Evolutionary conservation across 306 rosid species (phyloP).

Genomic region (Lathyrus sativus): DNA sequence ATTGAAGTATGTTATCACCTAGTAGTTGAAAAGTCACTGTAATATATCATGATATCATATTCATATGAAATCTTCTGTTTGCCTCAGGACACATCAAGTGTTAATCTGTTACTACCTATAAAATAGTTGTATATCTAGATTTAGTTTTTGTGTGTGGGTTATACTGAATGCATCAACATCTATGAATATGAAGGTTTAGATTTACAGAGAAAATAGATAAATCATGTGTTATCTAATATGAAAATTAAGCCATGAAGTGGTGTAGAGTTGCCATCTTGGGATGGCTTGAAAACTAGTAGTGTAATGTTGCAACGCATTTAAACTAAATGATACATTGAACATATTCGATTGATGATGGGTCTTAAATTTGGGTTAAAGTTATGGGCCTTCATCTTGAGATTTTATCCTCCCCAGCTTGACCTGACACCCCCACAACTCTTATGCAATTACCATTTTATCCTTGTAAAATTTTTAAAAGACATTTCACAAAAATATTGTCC

Average conservation of each 20-base stretch:
- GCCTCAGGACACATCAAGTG: background rate
- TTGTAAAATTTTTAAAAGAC: no score
- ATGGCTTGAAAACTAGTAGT: constrained; percentile 28
- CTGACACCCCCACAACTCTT: no score
- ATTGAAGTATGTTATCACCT: constrained; percentile 28
- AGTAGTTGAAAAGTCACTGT: constrained; percentile 46
- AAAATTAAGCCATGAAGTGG: constrained; percentile 29
- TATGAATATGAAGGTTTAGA: background rate
- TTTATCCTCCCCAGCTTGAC: no score
- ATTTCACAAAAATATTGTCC: no score
- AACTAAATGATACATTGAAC: background rate
- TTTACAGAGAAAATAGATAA: constrained; percentile 36
- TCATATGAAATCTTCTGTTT: constrained; percentile 37
- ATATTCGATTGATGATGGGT: background rate
- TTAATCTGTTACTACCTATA: background rate
- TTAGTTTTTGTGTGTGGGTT: constrained; percentile 8
- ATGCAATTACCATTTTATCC: no score
- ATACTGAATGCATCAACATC: constrained; percentile 11
- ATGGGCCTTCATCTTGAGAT: constrained; percentile 11
- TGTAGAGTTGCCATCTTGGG: constrained; percentile 35
- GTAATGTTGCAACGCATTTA: background rate
- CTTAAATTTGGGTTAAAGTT: background rate
- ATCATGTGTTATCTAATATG: constrained; percentile 37
- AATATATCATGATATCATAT: constrained; percentile 38
- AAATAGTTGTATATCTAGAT: background rate